Conservation (phyloP, 768 basidiomycete species). For the Coprinopsis strossmayeri region DNA sequence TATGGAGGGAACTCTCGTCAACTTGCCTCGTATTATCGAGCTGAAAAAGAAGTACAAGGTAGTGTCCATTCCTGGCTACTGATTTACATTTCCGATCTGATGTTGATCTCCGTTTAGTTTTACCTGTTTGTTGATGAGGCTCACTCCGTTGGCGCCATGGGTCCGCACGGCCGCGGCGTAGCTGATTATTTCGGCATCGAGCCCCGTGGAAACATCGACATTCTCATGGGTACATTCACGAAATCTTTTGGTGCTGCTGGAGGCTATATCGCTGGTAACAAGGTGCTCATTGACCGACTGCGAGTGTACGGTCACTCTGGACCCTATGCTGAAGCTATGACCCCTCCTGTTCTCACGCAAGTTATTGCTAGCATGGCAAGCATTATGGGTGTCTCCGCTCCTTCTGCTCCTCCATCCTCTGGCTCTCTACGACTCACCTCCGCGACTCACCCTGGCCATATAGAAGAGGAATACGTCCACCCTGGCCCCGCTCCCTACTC, state of each 20-base stretch:
- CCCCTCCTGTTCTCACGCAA: slow-evolving; percentile 88
- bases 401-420: slow-evolving; percentile 26
- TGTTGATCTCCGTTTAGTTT: slow-evolving; percentile 53
- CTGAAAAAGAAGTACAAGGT: slow-evolving; percentile 97
- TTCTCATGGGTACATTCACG: slow-evolving; percentile 99
- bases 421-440: slow-evolving; percentile 21
- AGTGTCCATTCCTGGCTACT: slow-evolving; percentile 15
- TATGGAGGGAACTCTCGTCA: slow-evolving; percentile 95
- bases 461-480: slow-evolving; percentile 36
- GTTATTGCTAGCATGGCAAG: slow-evolving; percentile 89
- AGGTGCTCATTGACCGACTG: slow-evolving; percentile 72
- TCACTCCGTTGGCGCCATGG: slow-evolving; percentile 94
- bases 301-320: slow-evolving; percentile 78
- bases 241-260: slow-evolving; percentile 92
- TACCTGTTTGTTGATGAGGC: slow-evolving; percentile 96
- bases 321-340: slow-evolving; percentile 84
- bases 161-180: slow-evolving; percentile 91
- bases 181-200: slow-evolving; percentile 88
- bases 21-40: slow-evolving; percentile 76
- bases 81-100: background rate
- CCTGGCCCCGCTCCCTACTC: slow-evolving; percentile 66
- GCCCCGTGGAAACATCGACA: slow-evolving; percentile 70
- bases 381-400: slow-evolving; percentile 79
- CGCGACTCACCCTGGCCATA: slow-evolving; percentile 20
- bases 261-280: slow-evolving; percentile 88